phyloP scores from a whole-genome alignment of 495 filamentous ascomycete species.

The Penicillium diatomitis region DNA sequence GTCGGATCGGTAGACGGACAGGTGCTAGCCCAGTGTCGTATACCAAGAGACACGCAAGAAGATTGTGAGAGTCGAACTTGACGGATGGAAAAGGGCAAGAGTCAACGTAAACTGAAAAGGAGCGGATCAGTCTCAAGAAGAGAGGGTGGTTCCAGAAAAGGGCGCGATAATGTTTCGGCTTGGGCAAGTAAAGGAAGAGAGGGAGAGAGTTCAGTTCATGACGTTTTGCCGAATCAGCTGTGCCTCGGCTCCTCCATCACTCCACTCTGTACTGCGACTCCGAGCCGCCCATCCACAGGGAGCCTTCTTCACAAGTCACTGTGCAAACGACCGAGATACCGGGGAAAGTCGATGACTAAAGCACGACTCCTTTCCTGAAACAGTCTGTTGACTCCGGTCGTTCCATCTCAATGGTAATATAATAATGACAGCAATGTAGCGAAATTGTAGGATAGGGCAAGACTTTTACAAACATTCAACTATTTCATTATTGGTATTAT shows the following conservation, averaged over 20 bases:
- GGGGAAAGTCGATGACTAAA: not conserved
- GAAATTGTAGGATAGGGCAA: no score
- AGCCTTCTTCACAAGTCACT: no score
- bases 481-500: no score
- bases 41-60: not conserved
- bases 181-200: constrained; percentile 3
- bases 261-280: constrained; percentile 8
- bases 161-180: constrained; percentile 31
- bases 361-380: not conserved
- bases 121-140: constrained; percentile 5
- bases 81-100: not conserved
- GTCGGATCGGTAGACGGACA: no score
- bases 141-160: constrained; percentile 7
- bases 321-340: no score
- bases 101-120: constrained; percentile 2
- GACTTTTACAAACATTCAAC: no score
- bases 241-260: constrained; percentile 30
- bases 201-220: constrained; percentile 30
- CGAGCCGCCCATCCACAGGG: not conserved
- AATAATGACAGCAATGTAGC: no score
- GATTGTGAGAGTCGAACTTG: not conserved
- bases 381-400: not conserved
- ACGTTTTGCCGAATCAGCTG: constrained; percentile 35
- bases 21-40: not conserved
- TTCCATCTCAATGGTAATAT: not conserved